Percentiles rank a stretch among this genome's conserved stretches.
These are phyloP conservation scores for Penicillium chermesinum DNA, from an alignment of 495 filamentous ascomycete species.

Conservation along the genomic window DNA sequence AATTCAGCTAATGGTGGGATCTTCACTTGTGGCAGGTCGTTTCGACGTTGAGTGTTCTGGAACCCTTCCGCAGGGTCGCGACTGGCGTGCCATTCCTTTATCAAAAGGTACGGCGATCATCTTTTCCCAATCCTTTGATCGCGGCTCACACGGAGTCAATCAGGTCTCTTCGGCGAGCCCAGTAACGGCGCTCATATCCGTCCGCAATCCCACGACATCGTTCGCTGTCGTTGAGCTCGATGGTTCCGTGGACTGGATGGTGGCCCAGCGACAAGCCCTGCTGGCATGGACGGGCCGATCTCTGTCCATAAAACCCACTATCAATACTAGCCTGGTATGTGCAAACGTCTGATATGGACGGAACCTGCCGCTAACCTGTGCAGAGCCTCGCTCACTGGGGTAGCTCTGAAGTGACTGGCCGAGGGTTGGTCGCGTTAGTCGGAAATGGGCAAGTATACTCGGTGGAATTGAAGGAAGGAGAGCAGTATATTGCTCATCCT, in stretches of 20 bases:
- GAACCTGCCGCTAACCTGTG: constrained; percentile 34
- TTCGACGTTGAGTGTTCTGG: constrained; percentile 82
- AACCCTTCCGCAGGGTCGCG: constrained; percentile 69
- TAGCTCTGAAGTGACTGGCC: constrained; percentile 76
- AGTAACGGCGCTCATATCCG: constrained; percentile 78
- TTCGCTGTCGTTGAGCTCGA: constrained; percentile 84
- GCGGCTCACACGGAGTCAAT: constrained; percentile 1
- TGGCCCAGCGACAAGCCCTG: constrained; percentile 76
- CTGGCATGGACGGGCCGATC: constrained; percentile 96
- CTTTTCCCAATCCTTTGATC: not conserved
- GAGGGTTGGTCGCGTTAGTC: constrained; percentile 78
- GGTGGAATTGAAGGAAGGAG: constrained; percentile 66
- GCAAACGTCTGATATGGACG: not conserved
- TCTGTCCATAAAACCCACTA: constrained; percentile 63
- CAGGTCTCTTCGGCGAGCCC: constrained; percentile 78
- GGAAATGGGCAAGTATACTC: constrained; percentile 86
- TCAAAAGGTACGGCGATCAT: constrained; percentile 52
- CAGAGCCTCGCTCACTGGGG: constrained; percentile 86
- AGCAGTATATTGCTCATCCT: constrained; percentile 83
- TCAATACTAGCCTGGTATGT: constrained; percentile 66
- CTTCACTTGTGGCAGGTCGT: constrained; percentile 48
- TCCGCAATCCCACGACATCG: constrained; percentile 76
- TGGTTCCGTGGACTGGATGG: constrained; percentile 94
- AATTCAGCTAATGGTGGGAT: not conserved
- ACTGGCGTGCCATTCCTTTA: constrained; percentile 92